A percentile compares a stretch with the other conserved stretches of the same genome.
Conservation (phyloP, 352 stramenopile species). For the Globisporangium sylvaticum region DNA sequence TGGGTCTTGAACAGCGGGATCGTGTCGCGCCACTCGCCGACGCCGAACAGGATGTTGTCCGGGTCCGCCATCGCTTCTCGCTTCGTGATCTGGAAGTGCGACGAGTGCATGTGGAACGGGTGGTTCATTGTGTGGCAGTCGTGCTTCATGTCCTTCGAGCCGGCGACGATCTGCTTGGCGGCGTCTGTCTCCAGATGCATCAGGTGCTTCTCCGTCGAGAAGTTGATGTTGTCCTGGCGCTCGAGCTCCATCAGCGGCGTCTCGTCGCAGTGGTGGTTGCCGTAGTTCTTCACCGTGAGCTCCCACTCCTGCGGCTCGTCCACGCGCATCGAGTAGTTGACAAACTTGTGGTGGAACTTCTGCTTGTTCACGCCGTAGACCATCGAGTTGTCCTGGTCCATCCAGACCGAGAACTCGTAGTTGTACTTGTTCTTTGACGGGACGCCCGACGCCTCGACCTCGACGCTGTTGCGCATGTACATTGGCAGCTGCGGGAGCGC, state of each 20-base stretch:
- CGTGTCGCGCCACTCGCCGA: conserved; percentile 77
- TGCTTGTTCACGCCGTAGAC: conserved; percentile 66
- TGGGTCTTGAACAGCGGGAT: conserved; percentile 63
- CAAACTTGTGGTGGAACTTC: conserved; percentile 31
- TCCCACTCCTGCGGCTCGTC: conserved; percentile 69
- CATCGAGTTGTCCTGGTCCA: conserved; percentile 33
- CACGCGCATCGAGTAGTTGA: conserved; percentile 69
- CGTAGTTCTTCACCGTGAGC: conserved; percentile 56
- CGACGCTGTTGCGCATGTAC: conserved; percentile 52
- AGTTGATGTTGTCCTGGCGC: conserved; percentile 26
- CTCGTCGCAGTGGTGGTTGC: conserved; percentile 31
- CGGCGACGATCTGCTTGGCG: conserved; percentile 10
- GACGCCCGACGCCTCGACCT: conserved; percentile 15
- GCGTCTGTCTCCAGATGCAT: conserved; percentile 16
- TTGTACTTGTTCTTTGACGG: conserved; percentile 43
- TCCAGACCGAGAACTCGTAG: conserved; percentile 78
- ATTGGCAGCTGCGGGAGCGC: conserved; percentile 41
- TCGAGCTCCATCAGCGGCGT: conserved; percentile 13
- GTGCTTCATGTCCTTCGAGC: conserved; percentile 15
- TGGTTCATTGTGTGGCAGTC: conserved; percentile 72
- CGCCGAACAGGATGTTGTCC: conserved; percentile 46
- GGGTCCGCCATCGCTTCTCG: conserved; percentile 41
- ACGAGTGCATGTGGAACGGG: conserved; percentile 77
- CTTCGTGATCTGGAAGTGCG: conserved; percentile 64
- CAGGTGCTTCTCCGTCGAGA: conserved; percentile 24